phyloP scores from a whole-genome alignment of 2,329 filamentous ascomycete genomes.

The Fusarium pseudonygamai region DNA sequence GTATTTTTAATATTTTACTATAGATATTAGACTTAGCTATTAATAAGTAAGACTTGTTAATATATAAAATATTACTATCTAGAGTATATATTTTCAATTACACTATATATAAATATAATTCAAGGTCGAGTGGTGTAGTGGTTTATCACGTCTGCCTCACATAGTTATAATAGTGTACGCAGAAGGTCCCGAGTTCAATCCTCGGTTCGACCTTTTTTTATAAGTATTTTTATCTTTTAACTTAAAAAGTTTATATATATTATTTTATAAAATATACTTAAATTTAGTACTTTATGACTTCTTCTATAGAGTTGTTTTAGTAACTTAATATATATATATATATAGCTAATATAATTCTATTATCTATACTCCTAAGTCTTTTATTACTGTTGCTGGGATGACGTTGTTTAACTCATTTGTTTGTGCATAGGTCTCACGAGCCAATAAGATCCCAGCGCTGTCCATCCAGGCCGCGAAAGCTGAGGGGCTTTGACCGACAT shows the following conservation, averaged over 20 bases:
- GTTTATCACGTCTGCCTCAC: constrained; percentile 9
- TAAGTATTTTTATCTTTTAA: fast-evolving
- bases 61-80: too few relatives aligned
- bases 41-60: too few relatives aligned
- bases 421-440: constrained; percentile 17
- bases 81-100: too few relatives aligned
- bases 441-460: constrained; percentile 36
- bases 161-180: not conserved
- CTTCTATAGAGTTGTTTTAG: not conserved
- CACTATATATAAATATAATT: too few relatives aligned
- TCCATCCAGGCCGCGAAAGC: constrained; percentile 23
- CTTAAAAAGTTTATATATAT: not conserved
- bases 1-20: too few relatives aligned
- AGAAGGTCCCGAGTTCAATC: constrained; percentile 4
- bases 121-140: constrained; percentile 10
- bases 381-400: constrained; percentile 2
- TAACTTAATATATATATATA: too few relatives aligned
- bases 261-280: not conserved
- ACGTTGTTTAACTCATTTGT: constrained; percentile 31
- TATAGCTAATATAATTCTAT: too few relatives aligned
- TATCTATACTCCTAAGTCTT: too few relatives aligned
- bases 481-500: constrained; percentile 39
- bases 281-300: too few relatives aligned
- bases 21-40: too few relatives aligned
- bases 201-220: not conserved